Percentiles rank a stretch among this genome's conserved stretches.
phyloP scores from a whole-genome alignment of 192 early-diverging fungal species.

The Tieghemiomyces parasiticus region DNA sequence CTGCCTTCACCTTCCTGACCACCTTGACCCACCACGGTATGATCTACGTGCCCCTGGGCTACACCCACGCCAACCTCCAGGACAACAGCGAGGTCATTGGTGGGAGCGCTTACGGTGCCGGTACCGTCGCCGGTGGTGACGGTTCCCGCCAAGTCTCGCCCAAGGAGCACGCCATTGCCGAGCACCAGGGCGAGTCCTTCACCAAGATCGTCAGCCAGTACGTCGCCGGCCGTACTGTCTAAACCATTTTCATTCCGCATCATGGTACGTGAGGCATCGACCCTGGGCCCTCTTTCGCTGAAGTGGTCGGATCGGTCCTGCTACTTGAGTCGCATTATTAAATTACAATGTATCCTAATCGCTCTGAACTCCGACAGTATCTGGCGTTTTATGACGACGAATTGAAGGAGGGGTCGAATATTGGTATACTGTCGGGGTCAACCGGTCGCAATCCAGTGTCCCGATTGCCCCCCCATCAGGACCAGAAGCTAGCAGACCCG shows the following conservation, averaged over 20 bases:
- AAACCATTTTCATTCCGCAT: neutral
- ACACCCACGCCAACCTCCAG: constrained; percentile 12
- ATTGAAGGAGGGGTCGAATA: too few species aligned
- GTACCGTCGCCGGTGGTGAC: constrained; percentile 21
- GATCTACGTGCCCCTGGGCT: constrained; percentile 35
- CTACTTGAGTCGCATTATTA: neutral
- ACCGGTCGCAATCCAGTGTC: too few species aligned
- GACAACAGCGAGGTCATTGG: constrained; percentile 34
- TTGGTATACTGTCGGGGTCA: too few species aligned
- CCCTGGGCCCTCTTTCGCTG: neutral
- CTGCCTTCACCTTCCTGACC: constrained; percentile 19
- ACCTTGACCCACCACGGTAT: constrained; percentile 32
- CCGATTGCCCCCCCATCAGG: too few species aligned
- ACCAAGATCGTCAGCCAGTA: constrained; percentile 17
- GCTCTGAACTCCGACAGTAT: neutral
- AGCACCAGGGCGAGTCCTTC: constrained; percentile 25
- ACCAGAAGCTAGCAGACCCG: too few species aligned
- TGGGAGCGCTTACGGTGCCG: constrained; percentile 35
- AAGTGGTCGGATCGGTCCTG: too few species aligned
- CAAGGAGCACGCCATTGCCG: constrained; percentile 29
- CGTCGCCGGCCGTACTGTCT: constrained; percentile 7
- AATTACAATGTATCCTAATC: neutral
- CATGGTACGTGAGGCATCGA: neutral
- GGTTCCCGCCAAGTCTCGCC: constrained; percentile 23
- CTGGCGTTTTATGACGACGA: neutral